These are phyloP conservation scores for Kurtzmaniella quercitrusa DNA, from an alignment of 1,139 yeast species.

Conservation along the genomic window DNA sequence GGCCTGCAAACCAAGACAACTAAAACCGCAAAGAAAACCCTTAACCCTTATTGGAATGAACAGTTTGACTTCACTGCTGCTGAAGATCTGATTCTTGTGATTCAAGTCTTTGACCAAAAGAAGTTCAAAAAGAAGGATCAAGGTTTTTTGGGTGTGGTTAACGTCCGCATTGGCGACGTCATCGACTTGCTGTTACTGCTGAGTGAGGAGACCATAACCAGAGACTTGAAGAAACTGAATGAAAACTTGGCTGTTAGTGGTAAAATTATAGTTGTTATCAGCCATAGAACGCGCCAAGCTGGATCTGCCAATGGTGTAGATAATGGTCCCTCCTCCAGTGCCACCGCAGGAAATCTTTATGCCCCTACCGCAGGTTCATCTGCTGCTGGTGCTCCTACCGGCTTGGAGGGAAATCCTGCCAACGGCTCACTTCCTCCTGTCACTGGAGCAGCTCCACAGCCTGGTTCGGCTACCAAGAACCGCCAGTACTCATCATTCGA, in stretches of 20 bases:
- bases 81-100: constrained; percentile 83
- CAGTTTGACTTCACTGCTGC: constrained; percentile 71
- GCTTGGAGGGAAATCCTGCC: constrained; percentile 9
- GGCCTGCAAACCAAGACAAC: constrained; percentile 96
- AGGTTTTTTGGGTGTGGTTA: constrained; percentile 97
- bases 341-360: constrained; percentile 12
- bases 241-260: constrained; percentile 93
- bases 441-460: constrained; percentile 15
- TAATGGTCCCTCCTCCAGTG: constrained; percentile 11
- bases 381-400: constrained; percentile 11
- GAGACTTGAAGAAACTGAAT: constrained; percentile 87
- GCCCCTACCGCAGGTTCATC: constrained; percentile 10
- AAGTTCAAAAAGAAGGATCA: constrained; percentile 98
- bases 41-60: constrained; percentile 98
- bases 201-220: constrained; percentile 83
- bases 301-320: constrained; percentile 8
- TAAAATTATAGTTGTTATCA: constrained; percentile 73
- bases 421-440: constrained; percentile 12
- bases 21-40: constrained; percentile 86
- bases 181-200: constrained; percentile 60
- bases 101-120: constrained; percentile 95
- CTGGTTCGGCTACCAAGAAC: constrained; percentile 18
- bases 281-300: constrained; percentile 31
- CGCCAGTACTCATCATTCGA: constrained; percentile 89
- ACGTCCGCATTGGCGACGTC: constrained; percentile 85